Percentiles rank a stretch among this genome's conserved stretches.
Evolutionary conservation across 805 yeast species (phyloP).

Genomic region (Metschnikowia cerradonensis): DNA sequence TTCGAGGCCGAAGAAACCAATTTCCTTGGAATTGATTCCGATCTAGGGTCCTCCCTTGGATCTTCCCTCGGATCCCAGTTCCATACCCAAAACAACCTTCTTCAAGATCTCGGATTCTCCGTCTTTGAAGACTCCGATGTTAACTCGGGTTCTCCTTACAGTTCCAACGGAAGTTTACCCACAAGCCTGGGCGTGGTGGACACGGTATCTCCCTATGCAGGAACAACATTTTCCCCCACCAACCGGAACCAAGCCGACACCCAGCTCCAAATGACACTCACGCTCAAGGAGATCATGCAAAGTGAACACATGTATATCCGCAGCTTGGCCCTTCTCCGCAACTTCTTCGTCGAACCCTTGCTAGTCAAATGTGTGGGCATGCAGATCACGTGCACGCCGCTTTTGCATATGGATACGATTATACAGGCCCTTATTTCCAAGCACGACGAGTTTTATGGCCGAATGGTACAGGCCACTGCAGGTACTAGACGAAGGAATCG

Average conservation of each 20-base stretch:
- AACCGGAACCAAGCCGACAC: slow-evolving; percentile 4
- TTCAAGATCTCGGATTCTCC: neutral
- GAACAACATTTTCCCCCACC: slow-evolving; percentile 9
- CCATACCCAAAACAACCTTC: neutral
- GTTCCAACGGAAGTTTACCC: neutral
- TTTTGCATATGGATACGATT: slow-evolving; percentile 5
- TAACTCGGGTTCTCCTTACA: no score
- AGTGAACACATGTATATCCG: slow-evolving; percentile 11
- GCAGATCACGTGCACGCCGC: slow-evolving; percentile 13
- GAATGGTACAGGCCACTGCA: slow-evolving; percentile 1
- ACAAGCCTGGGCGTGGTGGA: slow-evolving; percentile 8
- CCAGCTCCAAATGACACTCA: slow-evolving; percentile 6
- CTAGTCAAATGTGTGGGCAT: slow-evolving; percentile 7
- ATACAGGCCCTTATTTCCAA: slow-evolving; percentile 5
- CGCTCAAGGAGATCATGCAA: slow-evolving; percentile 8
- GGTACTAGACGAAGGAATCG: neutral
- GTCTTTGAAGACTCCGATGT: neutral
- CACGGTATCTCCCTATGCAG: slow-evolving; percentile 8
- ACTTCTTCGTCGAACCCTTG: slow-evolving; percentile 12
- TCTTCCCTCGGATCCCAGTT: no score
- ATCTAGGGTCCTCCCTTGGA: no score
- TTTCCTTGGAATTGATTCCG: no score
- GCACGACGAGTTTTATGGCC: slow-evolving; percentile 7
- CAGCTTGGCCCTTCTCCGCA: slow-evolving; percentile 10
- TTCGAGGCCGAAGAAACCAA: no score